Conservation (phyloP, 2,329 filamentous ascomycete species). For the Magnaporthales sp. region DNA sequence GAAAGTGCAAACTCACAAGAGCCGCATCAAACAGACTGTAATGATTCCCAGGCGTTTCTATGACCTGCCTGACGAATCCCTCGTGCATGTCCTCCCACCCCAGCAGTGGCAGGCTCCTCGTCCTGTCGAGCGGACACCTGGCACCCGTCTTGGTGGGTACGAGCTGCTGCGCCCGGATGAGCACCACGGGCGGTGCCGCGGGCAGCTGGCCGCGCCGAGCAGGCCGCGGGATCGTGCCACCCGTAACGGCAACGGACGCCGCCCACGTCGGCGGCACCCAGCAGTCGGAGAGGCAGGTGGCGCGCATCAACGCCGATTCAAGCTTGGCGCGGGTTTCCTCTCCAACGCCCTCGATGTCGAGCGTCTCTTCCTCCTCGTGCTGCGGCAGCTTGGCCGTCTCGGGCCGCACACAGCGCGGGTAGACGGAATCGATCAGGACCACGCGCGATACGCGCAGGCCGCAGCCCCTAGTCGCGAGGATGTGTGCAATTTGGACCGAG, state of each 20-base stretch:
- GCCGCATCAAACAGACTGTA: neutral
- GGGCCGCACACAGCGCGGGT: neutral
- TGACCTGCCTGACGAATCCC: neutral
- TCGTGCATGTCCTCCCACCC: neutral
- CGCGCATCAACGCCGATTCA: neutral
- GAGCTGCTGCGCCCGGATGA: neutral
- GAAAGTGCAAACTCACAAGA: neutral
- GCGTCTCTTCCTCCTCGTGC: neutral
- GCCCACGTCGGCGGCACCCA: neutral
- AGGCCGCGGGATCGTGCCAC: neutral
- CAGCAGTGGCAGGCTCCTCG: neutral
- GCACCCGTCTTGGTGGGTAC: neutral
- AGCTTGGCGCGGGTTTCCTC: neutral
- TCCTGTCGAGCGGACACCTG: neutral
- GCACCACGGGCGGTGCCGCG: neutral
- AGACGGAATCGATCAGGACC: neutral
- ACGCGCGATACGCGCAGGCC: neutral
- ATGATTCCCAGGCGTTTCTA: neutral
- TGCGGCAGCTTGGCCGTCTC: neutral
- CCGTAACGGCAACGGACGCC: neutral
- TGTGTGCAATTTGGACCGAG: neutral
- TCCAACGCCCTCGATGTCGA: neutral
- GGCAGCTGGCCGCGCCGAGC: neutral
- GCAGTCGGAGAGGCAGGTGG: neutral
- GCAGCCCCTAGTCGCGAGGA: neutral